phyloP scores from a whole-genome alignment of 805 yeast genomes.

The Teunomyces stri region DNA sequence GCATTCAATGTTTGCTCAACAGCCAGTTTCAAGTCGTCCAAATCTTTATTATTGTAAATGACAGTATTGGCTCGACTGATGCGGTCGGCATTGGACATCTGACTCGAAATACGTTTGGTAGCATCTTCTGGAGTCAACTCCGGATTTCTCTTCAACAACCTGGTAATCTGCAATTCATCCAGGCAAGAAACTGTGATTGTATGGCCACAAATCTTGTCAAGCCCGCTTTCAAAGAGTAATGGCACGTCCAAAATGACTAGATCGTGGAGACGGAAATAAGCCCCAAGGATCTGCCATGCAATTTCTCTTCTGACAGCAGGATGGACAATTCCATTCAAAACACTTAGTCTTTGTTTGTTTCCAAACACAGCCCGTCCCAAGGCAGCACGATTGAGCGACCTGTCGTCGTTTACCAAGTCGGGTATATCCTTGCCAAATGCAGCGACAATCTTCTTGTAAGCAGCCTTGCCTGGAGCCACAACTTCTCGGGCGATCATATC shows the following conservation, averaged over 20 bases:
- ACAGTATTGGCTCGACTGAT: constrained; percentile 60
- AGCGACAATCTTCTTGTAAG: constrained; percentile 61
- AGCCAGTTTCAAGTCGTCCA: constrained; percentile 20
- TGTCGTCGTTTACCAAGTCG: constrained; percentile 43
- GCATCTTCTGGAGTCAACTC: constrained; percentile 68
- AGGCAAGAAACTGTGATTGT: constrained; percentile 68
- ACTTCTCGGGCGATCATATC: constrained; percentile 85
- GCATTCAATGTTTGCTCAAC: constrained; percentile 23
- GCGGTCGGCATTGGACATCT: constrained; percentile 64
- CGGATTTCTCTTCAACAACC: constrained; percentile 68
- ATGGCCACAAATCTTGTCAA: constrained; percentile 69
- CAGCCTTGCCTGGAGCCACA: constrained; percentile 75
- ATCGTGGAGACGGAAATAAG: constrained; percentile 56
- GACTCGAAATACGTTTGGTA: constrained; percentile 66
- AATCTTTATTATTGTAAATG: constrained; percentile 54
- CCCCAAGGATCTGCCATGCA: constrained; percentile 48
- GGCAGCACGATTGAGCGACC: constrained; percentile 61
- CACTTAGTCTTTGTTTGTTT: constrained; percentile 53
- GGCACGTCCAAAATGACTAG: constrained; percentile 88
- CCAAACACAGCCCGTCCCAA: constrained; percentile 80
- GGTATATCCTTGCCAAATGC: constrained; percentile 58
- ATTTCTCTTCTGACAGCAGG: constrained; percentile 80
- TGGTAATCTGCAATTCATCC: constrained; percentile 52
- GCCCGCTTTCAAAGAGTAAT: constrained; percentile 73
- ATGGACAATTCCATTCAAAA: constrained; percentile 76